Conservation (phyloP, 2,329 filamentous ascomycete genomes). For the Exutisphaerella laricina region DNA sequence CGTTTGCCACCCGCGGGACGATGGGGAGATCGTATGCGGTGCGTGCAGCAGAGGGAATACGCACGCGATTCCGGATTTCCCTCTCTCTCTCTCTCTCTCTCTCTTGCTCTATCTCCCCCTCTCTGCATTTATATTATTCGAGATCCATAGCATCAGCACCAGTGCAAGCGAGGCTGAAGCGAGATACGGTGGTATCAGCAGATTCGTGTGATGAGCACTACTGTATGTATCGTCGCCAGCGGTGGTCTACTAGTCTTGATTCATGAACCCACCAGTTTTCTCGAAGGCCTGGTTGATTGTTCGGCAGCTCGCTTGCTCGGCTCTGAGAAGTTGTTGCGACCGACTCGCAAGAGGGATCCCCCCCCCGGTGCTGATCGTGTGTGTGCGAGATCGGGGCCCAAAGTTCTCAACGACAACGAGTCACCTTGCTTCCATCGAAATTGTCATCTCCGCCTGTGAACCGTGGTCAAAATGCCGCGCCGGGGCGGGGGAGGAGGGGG, state of each 20-base stretch:
- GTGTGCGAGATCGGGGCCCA: constrained; percentile 9
- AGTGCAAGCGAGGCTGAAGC: constrained; percentile 17
- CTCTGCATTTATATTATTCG: no score
- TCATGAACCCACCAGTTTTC: constrained; percentile 16
- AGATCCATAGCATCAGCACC: background rate
- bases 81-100: no score
- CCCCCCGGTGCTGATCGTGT: constrained; percentile 12
- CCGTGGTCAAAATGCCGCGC: constrained; percentile 6
- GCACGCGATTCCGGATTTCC: no score
- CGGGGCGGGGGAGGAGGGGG: no score
- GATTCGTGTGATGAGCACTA: no score
- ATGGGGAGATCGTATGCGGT: no score
- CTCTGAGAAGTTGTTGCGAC: no score
- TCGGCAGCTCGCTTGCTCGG: constrained; percentile 15
- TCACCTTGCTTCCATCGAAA: constrained; percentile 8
- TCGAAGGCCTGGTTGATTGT: constrained; percentile 12
- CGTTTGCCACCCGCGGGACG: no score
- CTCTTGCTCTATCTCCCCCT: no score
- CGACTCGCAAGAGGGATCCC: no score
- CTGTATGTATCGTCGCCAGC: no score
- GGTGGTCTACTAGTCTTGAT: constrained; percentile 7
- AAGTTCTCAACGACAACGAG: constrained; percentile 14
- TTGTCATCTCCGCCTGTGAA: constrained; percentile 15
- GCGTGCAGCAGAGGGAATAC: no score
- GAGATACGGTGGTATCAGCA: constrained; percentile 9